These are phyloP conservation scores for Physcomitrellopsis africana DNA, from an alignment of 225 moss, liverwort and hornwort species.

Conservation along the genomic window DNA sequence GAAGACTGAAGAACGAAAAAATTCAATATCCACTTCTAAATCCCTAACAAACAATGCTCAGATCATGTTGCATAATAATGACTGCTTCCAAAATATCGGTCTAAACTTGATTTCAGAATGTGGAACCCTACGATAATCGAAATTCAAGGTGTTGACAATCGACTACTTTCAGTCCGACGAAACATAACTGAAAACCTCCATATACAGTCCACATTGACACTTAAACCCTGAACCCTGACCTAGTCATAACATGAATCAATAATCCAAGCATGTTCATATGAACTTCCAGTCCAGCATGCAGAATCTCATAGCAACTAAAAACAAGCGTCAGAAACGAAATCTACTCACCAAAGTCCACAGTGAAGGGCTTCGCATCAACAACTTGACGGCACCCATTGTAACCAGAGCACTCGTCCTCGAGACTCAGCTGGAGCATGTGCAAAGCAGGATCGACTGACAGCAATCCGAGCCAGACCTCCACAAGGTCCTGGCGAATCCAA, in stretches of 20 bases:
- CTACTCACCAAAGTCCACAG: constrained; percentile 44
- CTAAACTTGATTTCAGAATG: not conserved
- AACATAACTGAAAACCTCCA: not conserved
- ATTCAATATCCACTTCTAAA: not conserved
- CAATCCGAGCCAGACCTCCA: constrained; percentile 76
- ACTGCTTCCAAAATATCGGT: not conserved
- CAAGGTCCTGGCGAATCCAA: constrained; percentile 62
- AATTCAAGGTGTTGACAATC: not conserved
- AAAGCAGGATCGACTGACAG: constrained; percentile 60
- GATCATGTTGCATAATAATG: not conserved
- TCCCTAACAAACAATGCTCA: not conserved
- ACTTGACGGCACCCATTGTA: not conserved
- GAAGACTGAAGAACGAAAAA: no score
- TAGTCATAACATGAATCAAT: not conserved
- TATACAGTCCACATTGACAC: not conserved
- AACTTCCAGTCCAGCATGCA: not conserved
- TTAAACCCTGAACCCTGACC: constrained; percentile 18
- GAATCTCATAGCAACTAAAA: not conserved
- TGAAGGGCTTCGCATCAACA: constrained; percentile 31
- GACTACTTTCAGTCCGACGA: constrained; percentile 2
- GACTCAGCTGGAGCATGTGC: constrained; percentile 41
- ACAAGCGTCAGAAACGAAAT: not conserved
- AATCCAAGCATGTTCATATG: not conserved
- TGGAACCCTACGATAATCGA: not conserved
- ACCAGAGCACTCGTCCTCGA: constrained; percentile 27